Conservation (phyloP, 192 early-diverging fungal species). For the Mortierella alpina region DNA sequence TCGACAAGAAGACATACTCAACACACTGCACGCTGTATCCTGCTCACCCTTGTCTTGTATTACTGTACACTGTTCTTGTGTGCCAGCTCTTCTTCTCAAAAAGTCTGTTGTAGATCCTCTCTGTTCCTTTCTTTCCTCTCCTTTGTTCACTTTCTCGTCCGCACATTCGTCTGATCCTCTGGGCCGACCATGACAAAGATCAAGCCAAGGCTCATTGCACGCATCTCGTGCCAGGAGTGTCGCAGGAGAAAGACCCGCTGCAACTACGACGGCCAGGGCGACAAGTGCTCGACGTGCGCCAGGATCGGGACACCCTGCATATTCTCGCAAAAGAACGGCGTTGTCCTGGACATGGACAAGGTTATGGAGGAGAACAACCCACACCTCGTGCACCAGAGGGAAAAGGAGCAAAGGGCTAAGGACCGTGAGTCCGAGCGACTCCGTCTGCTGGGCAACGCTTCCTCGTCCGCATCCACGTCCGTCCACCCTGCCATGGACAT, state of each 20-base stretch:
- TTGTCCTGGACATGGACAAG: slow-evolving; percentile 42
- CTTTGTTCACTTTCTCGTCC: not conserved
- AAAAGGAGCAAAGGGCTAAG: slow-evolving; percentile 31
- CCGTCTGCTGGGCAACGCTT: not conserved
- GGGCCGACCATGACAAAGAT: slow-evolving; percentile 37
- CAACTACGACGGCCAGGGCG: slow-evolving; percentile 44
- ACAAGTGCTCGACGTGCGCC: slow-evolving; percentile 46
- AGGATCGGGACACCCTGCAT: slow-evolving; percentile 40
- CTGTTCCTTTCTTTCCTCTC: not conserved
- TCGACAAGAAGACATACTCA: not conserved
- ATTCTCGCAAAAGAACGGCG: slow-evolving; percentile 47
- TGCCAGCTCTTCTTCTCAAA: not conserved
- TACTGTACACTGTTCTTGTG: too few relatives aligned
- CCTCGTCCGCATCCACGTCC: slow-evolving; percentile 7
- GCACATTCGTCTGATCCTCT: not conserved
- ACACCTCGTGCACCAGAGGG: slow-evolving; percentile 32
- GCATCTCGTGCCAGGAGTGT: slow-evolving; percentile 52
- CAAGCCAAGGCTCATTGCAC: slow-evolving; percentile 46
- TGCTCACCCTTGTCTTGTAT: too few relatives aligned
- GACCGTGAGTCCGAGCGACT: slow-evolving; percentile 16
- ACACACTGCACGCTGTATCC: too few relatives aligned
- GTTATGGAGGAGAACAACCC: slow-evolving; percentile 49
- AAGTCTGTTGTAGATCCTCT: not conserved
- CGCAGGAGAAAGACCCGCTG: slow-evolving; percentile 43
- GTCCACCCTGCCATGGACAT: not conserved